A percentile compares a stretch with the other conserved stretches of the same genome.
phyloP scores from a whole-genome alignment of 331 rosid genomes.

The Stylosanthes scabra region DNA sequence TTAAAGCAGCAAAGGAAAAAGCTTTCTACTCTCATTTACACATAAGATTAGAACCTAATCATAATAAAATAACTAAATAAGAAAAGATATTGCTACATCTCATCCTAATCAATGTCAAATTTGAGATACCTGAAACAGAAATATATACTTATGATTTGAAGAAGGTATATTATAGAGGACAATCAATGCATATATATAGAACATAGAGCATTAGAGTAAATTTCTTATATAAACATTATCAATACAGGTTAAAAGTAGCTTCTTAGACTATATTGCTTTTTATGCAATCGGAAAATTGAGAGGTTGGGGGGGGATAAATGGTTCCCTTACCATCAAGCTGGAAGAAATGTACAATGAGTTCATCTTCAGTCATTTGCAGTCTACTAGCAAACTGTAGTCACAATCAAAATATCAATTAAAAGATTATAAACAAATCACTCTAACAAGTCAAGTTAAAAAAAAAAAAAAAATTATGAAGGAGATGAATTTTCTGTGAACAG shows the following conservation, averaged over 20 bases:
- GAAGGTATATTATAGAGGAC: no score
- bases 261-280: not conserved
- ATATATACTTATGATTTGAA: no score
- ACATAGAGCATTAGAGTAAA: not conserved
- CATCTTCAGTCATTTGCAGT: slow-evolving; percentile 89
- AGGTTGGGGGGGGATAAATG: not conserved
- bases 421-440: not conserved
- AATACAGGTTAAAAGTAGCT: not conserved
- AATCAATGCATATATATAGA: not conserved
- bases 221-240: slow-evolving; percentile 1
- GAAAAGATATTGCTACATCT: not conserved
- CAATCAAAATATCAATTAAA: slow-evolving; percentile 12
- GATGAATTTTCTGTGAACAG: slow-evolving; percentile 18
- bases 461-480: not conserved
- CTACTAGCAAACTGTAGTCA: slow-evolving; percentile 75
- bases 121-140: no score
- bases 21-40: slow-evolving; percentile 3
- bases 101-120: not conserved
- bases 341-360: slow-evolving; percentile 73
- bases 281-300: no score
- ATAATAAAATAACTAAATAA: not conserved
- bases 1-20: not conserved
- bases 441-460: slow-evolving; percentile 7
- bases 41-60: slow-evolving; percentile 20
- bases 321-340: slow-evolving; percentile 79